phyloP scores from a whole-genome alignment of 2,329 filamentous ascomycete genomes.

The Orbilia oligospora region DNA sequence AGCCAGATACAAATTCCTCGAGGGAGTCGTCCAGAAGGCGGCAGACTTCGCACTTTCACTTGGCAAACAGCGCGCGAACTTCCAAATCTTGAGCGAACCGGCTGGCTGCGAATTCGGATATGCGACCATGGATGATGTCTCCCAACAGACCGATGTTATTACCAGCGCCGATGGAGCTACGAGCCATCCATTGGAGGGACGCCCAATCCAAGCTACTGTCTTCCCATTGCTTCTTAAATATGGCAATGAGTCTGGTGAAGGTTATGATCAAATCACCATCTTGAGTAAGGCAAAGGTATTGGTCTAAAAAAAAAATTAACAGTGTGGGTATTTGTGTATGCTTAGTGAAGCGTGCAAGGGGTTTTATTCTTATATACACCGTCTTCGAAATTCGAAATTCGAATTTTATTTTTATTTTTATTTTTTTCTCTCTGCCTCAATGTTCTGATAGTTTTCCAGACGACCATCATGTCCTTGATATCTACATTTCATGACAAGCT shows the following conservation, averaged over 20 bases:
- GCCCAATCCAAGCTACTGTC: slow-evolving; percentile 50
- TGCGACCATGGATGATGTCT: slow-evolving; percentile 55
- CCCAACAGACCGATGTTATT: slow-evolving; percentile 46
- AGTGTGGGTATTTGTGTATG: not conserved
- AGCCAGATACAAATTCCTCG: slow-evolving; percentile 56
- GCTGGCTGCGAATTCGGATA: slow-evolving; percentile 53
- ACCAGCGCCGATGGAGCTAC: slow-evolving; percentile 38
- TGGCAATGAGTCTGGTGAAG: slow-evolving; percentile 52
- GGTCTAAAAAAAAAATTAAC: slow-evolving; percentile 15
- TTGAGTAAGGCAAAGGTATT: slow-evolving; percentile 59
- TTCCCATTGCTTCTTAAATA: slow-evolving; percentile 55
- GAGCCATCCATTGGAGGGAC: slow-evolving; percentile 54
- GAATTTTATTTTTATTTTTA: too few relatives aligned
- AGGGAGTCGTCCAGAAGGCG: slow-evolving; percentile 48
- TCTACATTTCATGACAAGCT: slow-evolving; percentile 36
- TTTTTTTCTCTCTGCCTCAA: slow-evolving; percentile 19
- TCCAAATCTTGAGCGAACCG: slow-evolving; percentile 55
- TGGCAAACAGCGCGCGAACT: slow-evolving; percentile 57
- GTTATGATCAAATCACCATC: slow-evolving; percentile 59
- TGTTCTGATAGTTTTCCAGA: slow-evolving; percentile 28
- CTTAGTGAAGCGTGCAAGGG: not conserved
- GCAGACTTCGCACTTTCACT: slow-evolving; percentile 45
- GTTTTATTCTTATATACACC: slow-evolving; percentile 38
- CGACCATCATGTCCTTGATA: slow-evolving; percentile 24
- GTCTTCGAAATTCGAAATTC: slow-evolving; percentile 22